Evolutionary conservation across 495 filamentous ascomycete species (phyloP), one percentile per base, ranked within the genome.

Genomic region (Gamarada debralockiae): DNA sequence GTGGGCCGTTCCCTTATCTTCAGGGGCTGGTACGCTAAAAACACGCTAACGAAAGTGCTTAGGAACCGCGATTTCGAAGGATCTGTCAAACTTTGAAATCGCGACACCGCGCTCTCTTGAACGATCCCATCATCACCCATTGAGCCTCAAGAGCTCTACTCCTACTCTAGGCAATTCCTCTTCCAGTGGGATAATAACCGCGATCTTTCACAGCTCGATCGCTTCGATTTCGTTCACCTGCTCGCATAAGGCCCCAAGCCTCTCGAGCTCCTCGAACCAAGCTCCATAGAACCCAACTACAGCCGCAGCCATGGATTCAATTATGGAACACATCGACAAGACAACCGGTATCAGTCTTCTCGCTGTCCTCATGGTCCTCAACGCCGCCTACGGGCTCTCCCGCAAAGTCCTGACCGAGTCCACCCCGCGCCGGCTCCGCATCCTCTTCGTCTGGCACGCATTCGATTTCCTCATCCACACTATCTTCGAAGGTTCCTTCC

Each of bases 381-480:
- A 53, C 33, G 56, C 65, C 46, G 72, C 78, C 25, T 74, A 77
- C 58, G 53, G 50, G 36, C 51, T 75, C 39, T 80, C 80, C 4
- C 61, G 70, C 18, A 45, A 46, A 20, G 53, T 65, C 12, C 76
- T 82, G 25, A 63, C 70, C 17, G 56, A 60, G 7, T 53, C 56
- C 1, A 70, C 75, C 22, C 54, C 68, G 1, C 33, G 22, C 0
- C 50, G 63, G 59, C 57, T 70, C 57, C 88, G 90, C 56, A 63
- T 85, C 61, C 82, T 97, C 55, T 96, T 95, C 77, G 82, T 91
- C 74, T 97, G 92, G 92, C 92, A 96, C 76, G 75, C 83, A 56
- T 96, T 96, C 73, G 90, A 96, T 69, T 84, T 85, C 41, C 80
- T 97, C 17, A 90, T 90, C 60, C 92, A 97, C 75, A 73, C 92